Evolutionary conservation across 331 rosid species (phyloP), one percentile per base, ranked within the genome.

Genomic region (Arachis monticola): DNA sequence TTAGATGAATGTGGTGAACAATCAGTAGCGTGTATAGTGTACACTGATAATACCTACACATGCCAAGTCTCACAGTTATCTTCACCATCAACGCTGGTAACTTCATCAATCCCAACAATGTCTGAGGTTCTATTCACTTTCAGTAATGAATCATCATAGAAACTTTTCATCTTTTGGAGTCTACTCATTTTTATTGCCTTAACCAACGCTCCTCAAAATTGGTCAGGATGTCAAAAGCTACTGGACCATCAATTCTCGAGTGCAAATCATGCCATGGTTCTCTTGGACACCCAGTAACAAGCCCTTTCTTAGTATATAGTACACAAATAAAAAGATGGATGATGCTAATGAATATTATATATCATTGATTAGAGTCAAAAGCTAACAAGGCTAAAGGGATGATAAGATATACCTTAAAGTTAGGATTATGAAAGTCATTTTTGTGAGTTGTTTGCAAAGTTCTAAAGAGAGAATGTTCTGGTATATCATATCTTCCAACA

Each of bases 181-280:
- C 81, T 84, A 1, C 47, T 75, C 57, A 68, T 67, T 77, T 88
- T 85, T 50, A 87, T 79, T 35, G 97, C 93, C 72, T 86, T 59
- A 83, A 75, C 97, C 97, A 94, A 50, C 95, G 95, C 71, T 94
- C 92, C 87, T 91, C 91, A 72, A 91, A 94, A 85, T 94, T 94
- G 63, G 88, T 72, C 51, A 94, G 95, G 74, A 94, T 72, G 67
- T 94, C 99, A 32, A 91, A 94, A 6, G 99, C 97, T 6, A 96
- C 96, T 1, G 96, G 93, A 53, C 99, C 99, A 41, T 89, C 97
- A 75, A 94, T 79, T 79, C 75, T 69, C 51, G 91, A 83, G 80
- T 91, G 99, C 89, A 94, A 81, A 90, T 94, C 97, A 86, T 94
- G 99, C 99, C 99, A 94, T 60, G 99, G 97, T 77, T 94, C 80